Conservation (phyloP, 768 basidiomycete species). For the Russula dissimulans region DNA sequence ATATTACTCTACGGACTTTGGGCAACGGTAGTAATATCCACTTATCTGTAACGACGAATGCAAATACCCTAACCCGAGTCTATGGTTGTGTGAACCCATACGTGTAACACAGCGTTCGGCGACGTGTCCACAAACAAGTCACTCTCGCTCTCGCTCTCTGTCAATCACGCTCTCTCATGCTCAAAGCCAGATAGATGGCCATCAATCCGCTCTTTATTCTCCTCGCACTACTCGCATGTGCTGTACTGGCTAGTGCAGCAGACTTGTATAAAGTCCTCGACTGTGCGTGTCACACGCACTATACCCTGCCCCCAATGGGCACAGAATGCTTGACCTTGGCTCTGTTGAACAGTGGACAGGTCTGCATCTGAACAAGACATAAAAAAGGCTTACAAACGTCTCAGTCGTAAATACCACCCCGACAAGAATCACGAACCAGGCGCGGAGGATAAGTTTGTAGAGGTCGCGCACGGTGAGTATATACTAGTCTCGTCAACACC, state of each 20-base stretch:
- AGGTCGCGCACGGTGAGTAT: conserved; percentile 75
- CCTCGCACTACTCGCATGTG: conserved; percentile 27
- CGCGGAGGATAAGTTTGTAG: conserved; percentile 81
- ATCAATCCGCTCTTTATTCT: conserved; percentile 23
- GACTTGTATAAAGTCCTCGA: conserved; percentile 82
- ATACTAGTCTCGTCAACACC: neutral
- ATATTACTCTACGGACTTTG: conserved; percentile 2
- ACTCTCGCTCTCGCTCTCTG: neutral
- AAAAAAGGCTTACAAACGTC: conserved; percentile 82
- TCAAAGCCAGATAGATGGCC: conserved; percentile 22
- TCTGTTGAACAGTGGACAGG: conserved; percentile 41
- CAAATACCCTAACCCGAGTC: conserved; percentile 5
- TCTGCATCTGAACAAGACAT: conserved; percentile 86
- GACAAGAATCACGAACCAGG: conserved; percentile 88
- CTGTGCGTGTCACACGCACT: conserved; percentile 40
- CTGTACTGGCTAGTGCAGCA: conserved; percentile 38
- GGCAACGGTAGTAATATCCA: neutral
- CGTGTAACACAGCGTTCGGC: neutral
- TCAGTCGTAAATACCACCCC: conserved; percentile 85
- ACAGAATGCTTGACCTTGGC: conserved; percentile 19
- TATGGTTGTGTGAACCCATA: neutral
- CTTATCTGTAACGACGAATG: too few species aligned
- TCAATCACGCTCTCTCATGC: conserved; percentile 4
- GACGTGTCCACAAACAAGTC: conserved; percentile 1
- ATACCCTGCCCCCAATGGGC: conserved; percentile 23